A percentile compares a stretch with the other conserved stretches of the same genome.
Evolutionary conservation across 192 early-diverging fungal species (phyloP).

Genomic region (Backusella luteola): DNA sequence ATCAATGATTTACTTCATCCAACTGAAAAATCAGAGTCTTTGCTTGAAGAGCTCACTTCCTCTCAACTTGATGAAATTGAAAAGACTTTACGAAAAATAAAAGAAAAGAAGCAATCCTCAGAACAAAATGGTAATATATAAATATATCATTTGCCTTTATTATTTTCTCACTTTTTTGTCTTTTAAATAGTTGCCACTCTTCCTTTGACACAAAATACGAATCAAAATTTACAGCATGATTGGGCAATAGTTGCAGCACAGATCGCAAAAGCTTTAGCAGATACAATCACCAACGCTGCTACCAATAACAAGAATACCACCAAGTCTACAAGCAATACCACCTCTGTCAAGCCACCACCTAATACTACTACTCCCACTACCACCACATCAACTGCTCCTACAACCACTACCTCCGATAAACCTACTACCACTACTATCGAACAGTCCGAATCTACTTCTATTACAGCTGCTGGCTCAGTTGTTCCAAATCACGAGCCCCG

Average conservation of each 20-base stretch:
- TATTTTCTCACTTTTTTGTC: not conserved
- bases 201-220: not conserved
- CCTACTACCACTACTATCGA: not conserved
- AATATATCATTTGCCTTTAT: not conserved
- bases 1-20: conserved; percentile 26
- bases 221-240: conserved; percentile 10
- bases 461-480: conserved; percentile 16
- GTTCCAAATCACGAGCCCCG: conserved; percentile 31
- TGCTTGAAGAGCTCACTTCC: conserved; percentile 19
- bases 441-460: not conserved
- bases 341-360: not conserved
- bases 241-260: conserved; percentile 16
- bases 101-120: conserved; percentile 19
- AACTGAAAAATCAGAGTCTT: conserved; percentile 20
- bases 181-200: not conserved
- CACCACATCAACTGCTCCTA: not conserved
- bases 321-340: not conserved
- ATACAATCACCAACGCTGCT: not conserved
- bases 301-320: not conserved
- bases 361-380: not conserved
- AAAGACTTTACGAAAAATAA: conserved; percentile 21
- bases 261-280: conserved; percentile 17
- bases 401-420: not conserved
- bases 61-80: conserved; percentile 18
- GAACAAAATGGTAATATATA: conserved; percentile 6